Evolutionary conservation across 148 eudicot species (phyloP).

Genomic region (Arctostaphylos glauca): DNA sequence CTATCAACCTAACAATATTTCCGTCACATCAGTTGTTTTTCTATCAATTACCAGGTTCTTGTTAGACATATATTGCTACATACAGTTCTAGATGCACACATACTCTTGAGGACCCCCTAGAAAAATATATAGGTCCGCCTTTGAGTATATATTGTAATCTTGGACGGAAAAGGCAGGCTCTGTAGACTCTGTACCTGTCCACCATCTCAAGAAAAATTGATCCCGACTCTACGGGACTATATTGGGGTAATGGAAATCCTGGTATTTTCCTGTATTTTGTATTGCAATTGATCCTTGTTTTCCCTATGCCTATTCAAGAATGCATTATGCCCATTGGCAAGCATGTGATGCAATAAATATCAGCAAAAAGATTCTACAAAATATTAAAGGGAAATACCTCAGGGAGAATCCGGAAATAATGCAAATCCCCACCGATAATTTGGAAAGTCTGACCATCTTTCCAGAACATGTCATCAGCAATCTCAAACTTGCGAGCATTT

Average conservation of each 20-base stretch:
- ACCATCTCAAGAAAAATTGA: not conserved
- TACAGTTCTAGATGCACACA: not conserved
- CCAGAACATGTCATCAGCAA: slow-evolving; percentile 87
- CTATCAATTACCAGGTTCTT: not conserved
- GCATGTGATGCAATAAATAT: not conserved
- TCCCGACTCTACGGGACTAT: not conserved
- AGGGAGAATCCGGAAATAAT: slow-evolving; percentile 84
- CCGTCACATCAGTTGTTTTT: not conserved
- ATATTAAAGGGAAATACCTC: slow-evolving; percentile 41
- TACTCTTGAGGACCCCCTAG: not conserved
- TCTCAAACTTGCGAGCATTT: slow-evolving; percentile 54
- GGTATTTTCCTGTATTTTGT: not conserved
- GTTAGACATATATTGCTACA: not conserved
- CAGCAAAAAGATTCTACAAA: not conserved
- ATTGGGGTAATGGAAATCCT: not conserved
- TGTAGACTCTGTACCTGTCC: not conserved
- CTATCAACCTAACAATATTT: not conserved
- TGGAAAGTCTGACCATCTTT: slow-evolving; percentile 83
- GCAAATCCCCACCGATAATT: slow-evolving; percentile 91
- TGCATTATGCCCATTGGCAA: not conserved
- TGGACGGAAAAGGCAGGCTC: not conserved
- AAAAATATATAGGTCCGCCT: not conserved
- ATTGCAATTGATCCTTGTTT: not conserved
- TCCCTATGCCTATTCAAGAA: not conserved
- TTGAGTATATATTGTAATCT: not conserved